Conservation (phyloP, 163 green algal species). For the Prototheca wickerhamii region DNA sequence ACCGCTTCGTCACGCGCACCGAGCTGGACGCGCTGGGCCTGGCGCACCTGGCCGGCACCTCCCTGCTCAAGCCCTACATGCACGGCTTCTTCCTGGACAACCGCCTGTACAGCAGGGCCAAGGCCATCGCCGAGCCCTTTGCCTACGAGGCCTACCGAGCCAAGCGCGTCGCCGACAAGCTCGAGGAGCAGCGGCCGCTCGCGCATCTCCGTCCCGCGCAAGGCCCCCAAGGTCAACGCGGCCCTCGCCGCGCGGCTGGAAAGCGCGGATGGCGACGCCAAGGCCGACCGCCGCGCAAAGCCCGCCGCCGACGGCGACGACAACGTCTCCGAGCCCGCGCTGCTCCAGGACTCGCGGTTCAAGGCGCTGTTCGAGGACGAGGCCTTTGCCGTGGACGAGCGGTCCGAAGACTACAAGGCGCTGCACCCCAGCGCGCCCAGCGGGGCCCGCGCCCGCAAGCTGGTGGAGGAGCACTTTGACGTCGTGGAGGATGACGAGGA, state of each 20-base stretch:
- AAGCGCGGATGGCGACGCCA: neutral
- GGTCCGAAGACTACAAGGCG: slow-evolving; percentile 55
- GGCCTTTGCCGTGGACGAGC: slow-evolving; percentile 71
- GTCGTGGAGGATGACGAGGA: slow-evolving; percentile 7
- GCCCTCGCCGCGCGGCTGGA: slow-evolving; percentile 17
- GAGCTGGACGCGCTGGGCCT: slow-evolving; percentile 81
- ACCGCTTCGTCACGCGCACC: slow-evolving; percentile 85
- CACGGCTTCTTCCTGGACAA: slow-evolving; percentile 98
- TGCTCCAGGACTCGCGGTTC: slow-evolving; percentile 38
- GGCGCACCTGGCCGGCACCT: slow-evolving; percentile 82
- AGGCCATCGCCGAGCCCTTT: slow-evolving; percentile 69
- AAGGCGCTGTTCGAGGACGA: slow-evolving; percentile 72
- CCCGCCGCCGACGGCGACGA: too few relatives aligned
- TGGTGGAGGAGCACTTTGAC: slow-evolving; percentile 9
- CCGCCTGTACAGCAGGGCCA: slow-evolving; percentile 85
- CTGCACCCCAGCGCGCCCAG: slow-evolving; percentile 65
- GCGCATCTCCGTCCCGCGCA: slow-evolving; percentile 69
- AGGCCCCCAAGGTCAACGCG: slow-evolving; percentile 72
- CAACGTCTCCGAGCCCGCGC: neutral
- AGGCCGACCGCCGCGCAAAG: too few relatives aligned
- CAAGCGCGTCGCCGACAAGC: slow-evolving; percentile 67
- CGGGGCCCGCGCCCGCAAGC: neutral
- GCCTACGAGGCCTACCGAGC: slow-evolving; percentile 82
- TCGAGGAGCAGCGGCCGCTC: slow-evolving; percentile 79
- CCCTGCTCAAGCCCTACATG: slow-evolving; percentile 94